Evolutionary conservation across 768 basidiomycete genomes (phyloP), one percentile per base, ranked within the genome.

Genomic region (Pleurotus ostreatus): DNA sequence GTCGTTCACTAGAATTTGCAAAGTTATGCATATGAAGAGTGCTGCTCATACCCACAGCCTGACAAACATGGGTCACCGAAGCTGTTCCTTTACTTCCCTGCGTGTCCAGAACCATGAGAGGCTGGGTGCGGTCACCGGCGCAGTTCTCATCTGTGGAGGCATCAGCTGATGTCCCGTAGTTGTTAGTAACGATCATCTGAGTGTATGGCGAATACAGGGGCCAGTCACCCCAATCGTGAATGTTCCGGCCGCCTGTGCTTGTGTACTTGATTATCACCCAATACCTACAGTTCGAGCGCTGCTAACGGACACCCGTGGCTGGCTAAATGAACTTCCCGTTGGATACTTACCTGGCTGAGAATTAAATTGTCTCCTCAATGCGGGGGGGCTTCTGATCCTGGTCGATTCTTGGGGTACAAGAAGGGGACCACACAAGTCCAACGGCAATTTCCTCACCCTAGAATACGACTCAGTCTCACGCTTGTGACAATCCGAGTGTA

Each of bases 91-190:
- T 20, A 22, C 25, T 48, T 48, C 47, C 26, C 48, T 11, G 23
- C 39, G 30, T 34, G 37, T 41, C 26, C 38, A 53, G 51, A 20
- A 22, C 15, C 20, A 18, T 41, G n/a, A 53, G 15, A 53, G 38
- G 11, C 38, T 39, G 23, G 51, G 22, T 41, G 37, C 39, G 51
- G 39, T 23, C 51, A 40, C 51, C 51, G 22, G 48, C 11, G 37
- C 41, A 39, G 51, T 53, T 53, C 51, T 53, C 39, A 52, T n/a
- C 51, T 52, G 51, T 22, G 26, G 37, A 23, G 34, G 22, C 39
- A 41, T 53, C 51, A 53, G 16, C 39, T 53, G 51, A 53, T 53
- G 51, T 11, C 37, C 39, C 5, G 38, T 53, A 53, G 13, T 41
- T 53, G n/a, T 39, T 39, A 53, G 41, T 53, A 34, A 23, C 22